phyloP scores from a whole-genome alignment of 805 yeast genomes.

The Candida morakotiae region DNA sequence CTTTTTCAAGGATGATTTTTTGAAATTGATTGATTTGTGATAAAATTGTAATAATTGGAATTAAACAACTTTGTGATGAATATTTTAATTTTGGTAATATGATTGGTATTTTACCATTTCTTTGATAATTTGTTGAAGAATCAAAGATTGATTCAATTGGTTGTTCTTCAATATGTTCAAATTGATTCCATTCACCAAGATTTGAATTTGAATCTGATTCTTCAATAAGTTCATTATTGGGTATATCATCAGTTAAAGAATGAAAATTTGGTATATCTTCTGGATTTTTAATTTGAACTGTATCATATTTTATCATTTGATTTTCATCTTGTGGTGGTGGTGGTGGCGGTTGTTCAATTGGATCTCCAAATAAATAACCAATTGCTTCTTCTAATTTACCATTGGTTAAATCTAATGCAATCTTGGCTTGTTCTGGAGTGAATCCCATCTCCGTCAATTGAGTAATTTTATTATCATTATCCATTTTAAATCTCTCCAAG shows the following conservation, averaged over 20 bases:
- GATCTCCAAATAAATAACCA: constrained; percentile 32
- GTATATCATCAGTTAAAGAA: not conserved
- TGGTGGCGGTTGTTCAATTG: constrained; percentile 14
- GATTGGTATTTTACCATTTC: constrained; percentile 11
- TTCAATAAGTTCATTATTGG: too few species aligned
- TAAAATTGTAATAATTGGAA: constrained; percentile 26
- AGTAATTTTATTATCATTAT: constrained; percentile 13
- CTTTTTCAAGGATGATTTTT: constrained; percentile 8
- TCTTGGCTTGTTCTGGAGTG: constrained; percentile 29
- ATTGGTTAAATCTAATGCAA: constrained; percentile 29
- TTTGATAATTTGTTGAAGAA: not conserved
- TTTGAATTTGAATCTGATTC: not conserved
- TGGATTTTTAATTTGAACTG: constrained; percentile 25
- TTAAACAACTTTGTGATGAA: constrained; percentile 21
- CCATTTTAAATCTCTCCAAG: constrained; percentile 7
- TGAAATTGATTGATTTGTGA: constrained; percentile 21
- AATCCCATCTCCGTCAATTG: constrained; percentile 39
- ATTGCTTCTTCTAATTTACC: constrained; percentile 25
- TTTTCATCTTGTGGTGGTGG: constrained; percentile 1
- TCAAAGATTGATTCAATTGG: not conserved
- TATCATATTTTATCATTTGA: constrained; percentile 12
- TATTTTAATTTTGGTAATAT: constrained; percentile 13
- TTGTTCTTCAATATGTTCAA: constrained; percentile 3
- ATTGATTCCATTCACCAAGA: not conserved
- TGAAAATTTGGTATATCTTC: constrained; percentile 25